These are phyloP conservation scores for Gossypium sturtianum DNA, from an alignment of 345 rosid genomes.

Conservation along the genomic window DNA sequence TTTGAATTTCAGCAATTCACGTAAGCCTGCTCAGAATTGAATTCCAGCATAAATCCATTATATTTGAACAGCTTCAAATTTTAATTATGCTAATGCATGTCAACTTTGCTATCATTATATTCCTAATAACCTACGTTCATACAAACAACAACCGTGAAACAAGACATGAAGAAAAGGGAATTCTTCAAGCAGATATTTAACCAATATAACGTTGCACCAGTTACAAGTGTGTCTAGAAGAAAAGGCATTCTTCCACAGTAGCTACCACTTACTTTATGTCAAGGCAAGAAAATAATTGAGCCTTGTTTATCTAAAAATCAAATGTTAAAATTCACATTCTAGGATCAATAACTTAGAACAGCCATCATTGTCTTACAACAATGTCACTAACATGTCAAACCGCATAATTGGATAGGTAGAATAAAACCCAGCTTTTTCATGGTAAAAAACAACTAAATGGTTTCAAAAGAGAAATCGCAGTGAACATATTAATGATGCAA, in stretches of 20 bases:
- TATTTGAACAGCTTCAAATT: conserved; percentile 1
- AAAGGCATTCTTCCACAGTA: background rate
- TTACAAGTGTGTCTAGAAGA: background rate
- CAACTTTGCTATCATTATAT: background rate
- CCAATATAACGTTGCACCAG: background rate
- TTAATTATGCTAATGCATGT: background rate
- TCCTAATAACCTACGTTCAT: background rate
- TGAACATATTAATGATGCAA: background rate
- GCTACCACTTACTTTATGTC: background rate
- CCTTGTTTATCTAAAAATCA: background rate
- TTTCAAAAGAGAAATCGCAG: background rate
- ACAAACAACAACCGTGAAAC: background rate
- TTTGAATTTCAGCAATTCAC: background rate
- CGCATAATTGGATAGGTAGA: background rate
- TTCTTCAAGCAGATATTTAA: background rate
- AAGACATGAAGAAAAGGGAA: background rate
- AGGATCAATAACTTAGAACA: background rate
- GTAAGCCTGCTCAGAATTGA: background rate
- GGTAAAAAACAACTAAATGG: background rate
- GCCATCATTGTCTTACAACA: background rate
- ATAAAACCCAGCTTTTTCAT: background rate
- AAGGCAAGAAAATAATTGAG: background rate
- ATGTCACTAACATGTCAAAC: background rate
- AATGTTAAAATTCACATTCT: background rate
- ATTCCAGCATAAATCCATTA: background rate